phyloP scores from a whole-genome alignment of 495 filamentous ascomycete species.

The Tuber microsphaerosporum region DNA sequence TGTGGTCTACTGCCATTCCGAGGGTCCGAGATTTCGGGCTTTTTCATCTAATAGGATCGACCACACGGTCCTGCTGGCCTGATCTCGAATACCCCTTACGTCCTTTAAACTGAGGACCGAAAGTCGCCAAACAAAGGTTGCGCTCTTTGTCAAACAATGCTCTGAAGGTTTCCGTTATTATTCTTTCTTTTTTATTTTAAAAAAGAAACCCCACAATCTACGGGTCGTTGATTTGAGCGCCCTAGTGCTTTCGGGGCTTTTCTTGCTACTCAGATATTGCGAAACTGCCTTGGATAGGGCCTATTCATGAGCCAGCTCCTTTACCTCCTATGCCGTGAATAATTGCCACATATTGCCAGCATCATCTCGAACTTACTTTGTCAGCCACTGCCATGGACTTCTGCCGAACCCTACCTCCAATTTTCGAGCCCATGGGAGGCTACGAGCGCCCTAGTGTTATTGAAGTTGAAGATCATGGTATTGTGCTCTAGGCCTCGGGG shows the following conservation, averaged over 20 bases:
- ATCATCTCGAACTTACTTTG: not conserved
- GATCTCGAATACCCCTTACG: not conserved
- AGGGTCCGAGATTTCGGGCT: not conserved
- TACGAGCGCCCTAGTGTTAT: not conserved
- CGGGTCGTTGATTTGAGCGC: not conserved
- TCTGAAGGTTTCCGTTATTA: not conserved
- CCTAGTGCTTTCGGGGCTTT: not conserved
- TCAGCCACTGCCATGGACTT: not conserved
- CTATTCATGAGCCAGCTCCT: not conserved
- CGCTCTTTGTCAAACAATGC: not conserved
- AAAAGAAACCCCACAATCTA: not conserved
- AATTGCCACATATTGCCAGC: not conserved
- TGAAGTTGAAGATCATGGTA: not conserved
- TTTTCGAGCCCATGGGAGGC: not conserved
- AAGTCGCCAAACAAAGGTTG: not conserved
- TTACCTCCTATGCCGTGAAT: not conserved
- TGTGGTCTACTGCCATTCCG: not conserved
- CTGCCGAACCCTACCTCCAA: not conserved
- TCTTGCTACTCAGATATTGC: not conserved
- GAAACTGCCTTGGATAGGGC: not conserved
- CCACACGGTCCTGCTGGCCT: not conserved
- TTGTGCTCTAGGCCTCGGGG: not conserved
- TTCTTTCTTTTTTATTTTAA: too few species aligned
- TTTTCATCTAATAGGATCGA: not conserved
- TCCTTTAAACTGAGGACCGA: not conserved